These are phyloP conservation scores for Cercospora canescens DNA, from an alignment of 2,329 filamentous ascomycete genomes.

Conservation along the genomic window DNA sequence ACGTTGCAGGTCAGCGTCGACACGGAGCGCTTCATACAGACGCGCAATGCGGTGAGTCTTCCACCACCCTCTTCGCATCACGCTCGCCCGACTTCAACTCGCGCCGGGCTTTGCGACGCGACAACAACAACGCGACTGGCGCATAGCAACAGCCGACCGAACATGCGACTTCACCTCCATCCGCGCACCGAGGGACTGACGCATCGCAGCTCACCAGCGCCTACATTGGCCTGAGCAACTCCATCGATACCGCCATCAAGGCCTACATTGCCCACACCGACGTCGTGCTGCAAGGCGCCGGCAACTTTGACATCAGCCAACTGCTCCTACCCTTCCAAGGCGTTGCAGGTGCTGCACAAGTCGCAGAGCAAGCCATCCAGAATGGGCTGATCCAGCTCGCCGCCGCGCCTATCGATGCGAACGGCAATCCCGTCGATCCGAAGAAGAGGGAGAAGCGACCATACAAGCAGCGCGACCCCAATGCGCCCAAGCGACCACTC, in stretches of 20 bases:
- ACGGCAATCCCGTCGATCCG: conserved; percentile 19
- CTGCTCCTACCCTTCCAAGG: conserved; percentile 32
- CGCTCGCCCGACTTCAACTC: not conserved
- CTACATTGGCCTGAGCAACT: conserved; percentile 74
- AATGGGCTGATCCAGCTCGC: conserved; percentile 16
- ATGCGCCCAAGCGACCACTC: conserved; percentile 89
- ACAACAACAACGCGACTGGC: conserved; percentile 1
- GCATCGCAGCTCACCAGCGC: conserved; percentile 67
- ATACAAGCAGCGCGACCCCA: conserved; percentile 69
- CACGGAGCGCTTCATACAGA: conserved; percentile 23
- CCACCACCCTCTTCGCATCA: not conserved
- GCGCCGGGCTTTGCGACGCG: not conserved
- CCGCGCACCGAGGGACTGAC: not conserved
- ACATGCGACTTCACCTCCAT: not conserved
- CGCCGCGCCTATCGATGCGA: conserved; percentile 3
- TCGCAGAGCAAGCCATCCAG: conserved; percentile 21
- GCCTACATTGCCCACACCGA: conserved; percentile 90
- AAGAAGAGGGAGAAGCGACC: conserved; percentile 36
- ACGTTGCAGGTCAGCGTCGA: conserved; percentile 15
- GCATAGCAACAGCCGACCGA: conserved; percentile 3
- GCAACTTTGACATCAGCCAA: conserved; percentile 34
- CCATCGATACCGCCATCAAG: conserved; percentile 75
- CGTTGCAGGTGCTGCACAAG: conserved; percentile 28
- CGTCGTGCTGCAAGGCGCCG: conserved; percentile 64
- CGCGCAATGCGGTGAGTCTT: conserved; percentile 25